phyloP scores from a whole-genome alignment of 106 monocot genomes.

The Cymbidium sinense region DNA sequence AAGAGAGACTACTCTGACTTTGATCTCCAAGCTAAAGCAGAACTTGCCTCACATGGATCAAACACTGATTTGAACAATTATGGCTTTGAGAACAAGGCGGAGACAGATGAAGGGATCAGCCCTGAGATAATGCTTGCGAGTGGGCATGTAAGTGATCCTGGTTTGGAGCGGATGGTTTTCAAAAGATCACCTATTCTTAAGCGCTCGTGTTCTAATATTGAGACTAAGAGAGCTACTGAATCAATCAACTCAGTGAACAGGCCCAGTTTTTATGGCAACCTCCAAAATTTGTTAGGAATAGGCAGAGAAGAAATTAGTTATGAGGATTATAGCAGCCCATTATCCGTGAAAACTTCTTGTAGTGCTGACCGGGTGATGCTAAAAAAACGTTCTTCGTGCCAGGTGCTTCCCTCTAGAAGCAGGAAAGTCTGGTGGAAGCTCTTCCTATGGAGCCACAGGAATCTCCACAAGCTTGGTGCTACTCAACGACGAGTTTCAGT shows the following conservation, averaged over 20 bases:
- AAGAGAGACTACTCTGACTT: constrained; percentile 57
- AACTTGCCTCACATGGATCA: constrained; percentile 4
- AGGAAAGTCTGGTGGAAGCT: constrained; percentile 93
- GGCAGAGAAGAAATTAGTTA: neutral
- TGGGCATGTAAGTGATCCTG: constrained; percentile 62
- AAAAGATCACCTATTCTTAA: constrained; percentile 40
- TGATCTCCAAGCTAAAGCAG: constrained; percentile 38
- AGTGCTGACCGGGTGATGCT: constrained; percentile 81
- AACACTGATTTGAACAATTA: constrained; percentile 7
- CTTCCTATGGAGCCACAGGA: constrained; percentile 91
- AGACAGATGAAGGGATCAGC: constrained; percentile 26
- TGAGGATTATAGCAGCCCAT: constrained; percentile 29
- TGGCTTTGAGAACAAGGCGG: constrained; percentile 16
- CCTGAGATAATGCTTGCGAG: constrained; percentile 26
- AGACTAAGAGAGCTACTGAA: constrained; percentile 37
- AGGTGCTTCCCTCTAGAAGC: constrained; percentile 90
- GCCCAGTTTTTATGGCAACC: constrained; percentile 38
- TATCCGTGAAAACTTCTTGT: constrained; percentile 47
- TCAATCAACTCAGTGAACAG: constrained; percentile 11
- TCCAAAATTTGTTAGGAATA: constrained; percentile 18
- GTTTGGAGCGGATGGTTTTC: constrained; percentile 18
- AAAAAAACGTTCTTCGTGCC: constrained; percentile 80
- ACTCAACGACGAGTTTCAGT: constrained; percentile 2
- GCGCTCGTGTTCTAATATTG: constrained; percentile 91
- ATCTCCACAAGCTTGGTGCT: constrained; percentile 44